Base-by-base conservation (phyloP, 768 basidiomycete genomes). In the Phylloporus sp. region DNA sequence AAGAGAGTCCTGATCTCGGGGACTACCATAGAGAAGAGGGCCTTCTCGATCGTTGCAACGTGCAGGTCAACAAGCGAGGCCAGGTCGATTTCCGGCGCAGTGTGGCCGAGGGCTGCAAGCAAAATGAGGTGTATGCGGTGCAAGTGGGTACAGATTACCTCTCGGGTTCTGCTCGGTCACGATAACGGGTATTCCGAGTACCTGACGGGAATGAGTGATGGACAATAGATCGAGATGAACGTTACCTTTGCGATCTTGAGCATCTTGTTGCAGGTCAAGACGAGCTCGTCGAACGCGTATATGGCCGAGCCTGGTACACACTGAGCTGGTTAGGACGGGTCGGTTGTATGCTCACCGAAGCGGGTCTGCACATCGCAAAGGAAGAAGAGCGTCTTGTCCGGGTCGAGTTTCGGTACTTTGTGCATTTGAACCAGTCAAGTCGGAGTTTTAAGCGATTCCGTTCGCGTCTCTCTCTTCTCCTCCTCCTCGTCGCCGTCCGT, bases 1-100 rank as follows among this genome's bases (percentile, higher is more conserved):
- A 95, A 72, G 8, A 83, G 54, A 3, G 69, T 53, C 47, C 74
- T 68, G 6, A 95, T 79, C 29, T 89, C 81, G 6, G 85, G 79
- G 0, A 82, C 85, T 49, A 85, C 60, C 94, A 97, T 95, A 1
- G 88, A 89, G 73, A 97, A 97, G 47, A 80, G 77, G 0, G 84
- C 82, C 67, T 97, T 97, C 59, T 85, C 80, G 61, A 82, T 75
- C 10, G 82, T 80, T 35, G 77, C 85, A 29, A 85, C 67, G 53
- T 80, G 75, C 24, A 88, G 72, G 4, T 76, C 57, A 0, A 76
- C 86, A 2, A 89, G 76, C 28, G 78, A 73, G 13, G 68, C 60
- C 52, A 78, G 67, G 58, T 79, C 77, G 52, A 92, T 74, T 45
- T 81, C 83, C 0, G 84, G 78, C 34, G 80, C 79, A 5, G 84